Evolutionary conservation across 371 early-diverging fungal genomes (phyloP).

Genomic region (Mortierella polycephala): DNA sequence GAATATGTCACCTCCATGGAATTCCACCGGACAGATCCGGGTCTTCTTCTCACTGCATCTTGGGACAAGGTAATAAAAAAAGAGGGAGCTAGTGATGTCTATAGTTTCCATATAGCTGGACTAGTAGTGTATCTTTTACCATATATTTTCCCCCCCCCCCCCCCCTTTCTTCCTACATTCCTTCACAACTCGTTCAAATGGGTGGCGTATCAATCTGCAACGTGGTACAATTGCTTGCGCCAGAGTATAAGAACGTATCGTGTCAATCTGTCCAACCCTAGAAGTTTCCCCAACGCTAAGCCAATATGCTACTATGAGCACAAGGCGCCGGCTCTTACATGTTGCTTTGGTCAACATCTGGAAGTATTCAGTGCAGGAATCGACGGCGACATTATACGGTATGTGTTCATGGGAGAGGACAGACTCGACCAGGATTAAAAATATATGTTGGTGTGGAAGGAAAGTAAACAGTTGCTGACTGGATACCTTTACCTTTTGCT

Average conservation of each 20-base stretch:
- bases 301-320: not conserved
- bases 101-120: not conserved
- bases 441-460: no score
- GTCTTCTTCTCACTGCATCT: conserved; percentile 1
- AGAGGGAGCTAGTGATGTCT: no score
- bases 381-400: not conserved
- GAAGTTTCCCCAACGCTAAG: not conserved
- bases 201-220: no score
- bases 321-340: not conserved
- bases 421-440: no score
- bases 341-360: not conserved
- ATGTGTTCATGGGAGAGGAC: not conserved
- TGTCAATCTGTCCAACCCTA: no score
- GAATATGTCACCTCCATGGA: not conserved
- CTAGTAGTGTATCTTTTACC: not conserved
- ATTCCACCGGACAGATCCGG: not conserved
- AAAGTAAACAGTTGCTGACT: no score
- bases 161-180: no score
- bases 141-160: no score
- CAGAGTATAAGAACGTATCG: no score
- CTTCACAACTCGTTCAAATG: no score
- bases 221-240: no score
- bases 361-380: conserved; percentile 5
- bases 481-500: no score
- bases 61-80: conserved; percentile 6